These are phyloP conservation scores for Phytophthora foliorum DNA, from an alignment of 352 stramenopile species.

Conservation along the genomic window DNA sequence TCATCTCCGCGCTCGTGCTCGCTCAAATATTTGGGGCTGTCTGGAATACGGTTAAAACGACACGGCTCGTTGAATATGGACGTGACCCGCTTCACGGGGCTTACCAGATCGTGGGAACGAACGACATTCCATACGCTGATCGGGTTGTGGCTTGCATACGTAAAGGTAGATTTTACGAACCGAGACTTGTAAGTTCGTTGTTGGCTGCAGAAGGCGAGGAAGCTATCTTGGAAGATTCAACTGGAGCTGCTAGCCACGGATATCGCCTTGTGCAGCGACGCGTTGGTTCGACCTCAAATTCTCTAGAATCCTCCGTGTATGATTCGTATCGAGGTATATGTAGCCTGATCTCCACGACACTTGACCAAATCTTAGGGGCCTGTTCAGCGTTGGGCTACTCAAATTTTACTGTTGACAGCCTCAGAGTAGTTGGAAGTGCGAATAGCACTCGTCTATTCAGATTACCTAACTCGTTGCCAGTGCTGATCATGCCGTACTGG, in stretches of 20 bases:
- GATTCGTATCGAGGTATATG: conserved; percentile 18
- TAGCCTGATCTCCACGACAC: conserved; percentile 19
- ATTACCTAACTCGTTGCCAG: conserved; percentile 25
- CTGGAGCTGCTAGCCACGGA: conserved; percentile 27
- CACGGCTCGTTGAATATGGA: conserved; percentile 13
- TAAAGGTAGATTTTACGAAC: conserved; percentile 33
- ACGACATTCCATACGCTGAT: conserved; percentile 60
- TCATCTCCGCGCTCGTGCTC: conserved; percentile 38
- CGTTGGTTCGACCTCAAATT: not conserved
- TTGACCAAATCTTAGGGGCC: conserved; percentile 27
- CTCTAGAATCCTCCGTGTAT: conserved; percentile 9
- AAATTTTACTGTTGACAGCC: conserved; percentile 23
- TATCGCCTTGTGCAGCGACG: conserved; percentile 38
- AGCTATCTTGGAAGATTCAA: conserved; percentile 26
- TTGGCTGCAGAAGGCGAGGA: conserved; percentile 34
- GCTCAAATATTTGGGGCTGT: conserved; percentile 45
- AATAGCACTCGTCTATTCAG: conserved; percentile 20
- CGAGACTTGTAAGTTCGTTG: conserved; percentile 33
- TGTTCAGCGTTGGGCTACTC: conserved; percentile 21
- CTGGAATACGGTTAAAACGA: conserved; percentile 21
- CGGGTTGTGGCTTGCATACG: conserved; percentile 48
- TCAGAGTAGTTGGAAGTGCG: conserved; percentile 24
- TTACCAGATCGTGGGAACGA: conserved; percentile 39
- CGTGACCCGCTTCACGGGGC: conserved; percentile 9
- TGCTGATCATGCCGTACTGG: conserved; percentile 26